A percentile compares a stretch with the other conserved stretches of the same genome.
Evolutionary conservation across 2,329 filamentous ascomycete species (phyloP).

Genomic region (Fragosphaeria purpurea): DNA sequence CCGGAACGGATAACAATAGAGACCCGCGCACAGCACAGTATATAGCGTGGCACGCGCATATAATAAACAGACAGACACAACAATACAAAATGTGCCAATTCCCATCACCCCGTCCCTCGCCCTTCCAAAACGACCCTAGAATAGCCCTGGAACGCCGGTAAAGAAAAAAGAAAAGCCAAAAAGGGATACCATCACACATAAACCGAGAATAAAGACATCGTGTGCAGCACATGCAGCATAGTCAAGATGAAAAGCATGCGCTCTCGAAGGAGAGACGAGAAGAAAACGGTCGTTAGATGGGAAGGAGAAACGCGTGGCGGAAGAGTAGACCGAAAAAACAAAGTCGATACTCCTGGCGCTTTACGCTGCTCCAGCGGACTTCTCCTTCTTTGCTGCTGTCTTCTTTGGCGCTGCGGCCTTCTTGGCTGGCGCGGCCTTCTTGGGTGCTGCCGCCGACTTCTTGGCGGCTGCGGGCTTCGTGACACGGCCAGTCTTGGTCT

Average conservation of each 20-base stretch:
- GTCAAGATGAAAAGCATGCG: not conserved
- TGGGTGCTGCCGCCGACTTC: constrained; percentile 31
- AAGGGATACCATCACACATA: constrained; percentile 13
- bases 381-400: constrained; percentile 22
- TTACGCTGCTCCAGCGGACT: constrained; percentile 5
- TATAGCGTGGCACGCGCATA: constrained; percentile 5
- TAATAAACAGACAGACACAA: constrained; percentile 1
- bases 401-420: constrained; percentile 35
- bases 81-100: constrained; percentile 9
- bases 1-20: not conserved
- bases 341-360: not conserved
- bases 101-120: constrained; percentile 11
- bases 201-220: constrained; percentile 7
- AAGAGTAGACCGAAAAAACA: too few relatives aligned
- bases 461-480: constrained; percentile 53
- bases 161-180: constrained; percentile 1
- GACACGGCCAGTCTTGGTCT: constrained; percentile 81
- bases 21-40: constrained; percentile 4
- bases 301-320: too few relatives aligned
- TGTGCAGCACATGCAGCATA: not conserved
- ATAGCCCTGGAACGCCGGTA: constrained; percentile 5
- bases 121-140: constrained; percentile 9
- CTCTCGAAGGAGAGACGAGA: constrained; percentile 15
- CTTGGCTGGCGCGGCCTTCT: constrained; percentile 36
- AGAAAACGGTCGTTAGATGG: not conserved